phyloP scores from a whole-genome alignment of 2,329 filamentous ascomycete species.

The Cercospora beticola region DNA sequence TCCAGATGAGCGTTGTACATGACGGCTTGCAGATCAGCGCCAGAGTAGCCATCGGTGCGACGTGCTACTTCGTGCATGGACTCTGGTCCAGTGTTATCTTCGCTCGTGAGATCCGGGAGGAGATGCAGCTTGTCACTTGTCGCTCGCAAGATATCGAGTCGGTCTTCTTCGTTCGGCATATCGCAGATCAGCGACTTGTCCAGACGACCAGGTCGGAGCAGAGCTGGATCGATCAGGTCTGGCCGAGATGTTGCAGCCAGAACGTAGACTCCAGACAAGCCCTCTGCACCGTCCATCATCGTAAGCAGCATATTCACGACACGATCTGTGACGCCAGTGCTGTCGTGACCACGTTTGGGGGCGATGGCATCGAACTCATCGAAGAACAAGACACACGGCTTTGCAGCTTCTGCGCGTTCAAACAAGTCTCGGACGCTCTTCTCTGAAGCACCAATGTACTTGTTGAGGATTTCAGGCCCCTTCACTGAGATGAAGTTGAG shows the following conservation, averaged over 20 bases:
- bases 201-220: constrained; percentile 84
- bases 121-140: constrained; percentile 80
- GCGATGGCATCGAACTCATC: constrained; percentile 98
- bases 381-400: constrained; percentile 94
- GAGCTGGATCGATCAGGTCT: constrained; percentile 90
- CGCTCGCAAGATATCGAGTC: constrained; percentile 82
- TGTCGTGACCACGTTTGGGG: constrained; percentile 94
- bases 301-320: constrained; percentile 98
- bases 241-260: constrained; percentile 90
- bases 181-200: constrained; percentile 94
- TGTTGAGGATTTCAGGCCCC: constrained; percentile 96
- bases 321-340: constrained; percentile 95
- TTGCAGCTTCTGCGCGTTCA: constrained; percentile 83
- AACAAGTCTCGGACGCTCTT: constrained; percentile 96
- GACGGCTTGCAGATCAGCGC: constrained; percentile 90
- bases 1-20: constrained; percentile 96
- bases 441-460: constrained; percentile 97
- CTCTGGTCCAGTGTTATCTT: constrained; percentile 30
- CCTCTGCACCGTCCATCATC: constrained; percentile 98
- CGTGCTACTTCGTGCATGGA: constrained; percentile 69
- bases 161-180: constrained; percentile 75
- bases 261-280: constrained; percentile 90
- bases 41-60: constrained; percentile 84
- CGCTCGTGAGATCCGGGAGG: constrained; percentile 59
- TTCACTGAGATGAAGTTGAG: constrained; percentile 99